Evolutionary conservation across 2,329 filamentous ascomycete species (phyloP).

Genomic region (Penicillium psychrosexuale): DNA sequence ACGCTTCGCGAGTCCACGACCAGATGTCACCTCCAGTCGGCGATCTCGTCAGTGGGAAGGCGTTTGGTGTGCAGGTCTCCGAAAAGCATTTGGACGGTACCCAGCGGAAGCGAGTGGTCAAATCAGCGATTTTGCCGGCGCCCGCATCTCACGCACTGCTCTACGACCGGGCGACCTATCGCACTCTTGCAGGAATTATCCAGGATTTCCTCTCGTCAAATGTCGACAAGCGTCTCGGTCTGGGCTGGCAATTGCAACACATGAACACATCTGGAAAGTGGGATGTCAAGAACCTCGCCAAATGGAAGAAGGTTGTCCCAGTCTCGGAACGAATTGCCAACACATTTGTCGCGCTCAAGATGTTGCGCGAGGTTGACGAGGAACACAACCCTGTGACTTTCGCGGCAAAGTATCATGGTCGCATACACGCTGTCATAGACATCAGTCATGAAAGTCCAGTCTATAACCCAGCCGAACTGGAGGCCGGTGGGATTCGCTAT

Average conservation of each 20-base stretch:
- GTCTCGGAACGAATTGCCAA: slow-evolving; percentile 75
- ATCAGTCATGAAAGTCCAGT: slow-evolving; percentile 89
- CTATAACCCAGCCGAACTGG: slow-evolving; percentile 73
- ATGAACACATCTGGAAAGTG: slow-evolving; percentile 89
- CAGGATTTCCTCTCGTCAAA: slow-evolving; percentile 74
- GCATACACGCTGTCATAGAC: slow-evolving; percentile 76
- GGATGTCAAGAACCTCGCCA: slow-evolving; percentile 94
- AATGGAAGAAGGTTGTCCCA: slow-evolving; percentile 78
- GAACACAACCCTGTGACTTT: slow-evolving; percentile 74
- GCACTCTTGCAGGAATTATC: slow-evolving; percentile 74
- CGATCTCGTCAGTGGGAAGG: slow-evolving; percentile 27
- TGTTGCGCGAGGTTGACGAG: slow-evolving; percentile 82
- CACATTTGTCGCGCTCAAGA: slow-evolving; percentile 88
- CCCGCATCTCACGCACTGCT: slow-evolving; percentile 82
- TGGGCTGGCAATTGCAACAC: slow-evolving; percentile 88
- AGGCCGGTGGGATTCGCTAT: slow-evolving; percentile 65
- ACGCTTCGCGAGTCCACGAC: slow-evolving; percentile 32
- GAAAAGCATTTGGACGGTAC: slow-evolving; percentile 18
- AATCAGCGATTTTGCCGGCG: slow-evolving; percentile 66
- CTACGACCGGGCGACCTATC: slow-evolving; percentile 72
- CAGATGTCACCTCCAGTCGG: slow-evolving; percentile 16
- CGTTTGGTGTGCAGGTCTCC: slow-evolving; percentile 24
- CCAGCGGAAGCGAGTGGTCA: slow-evolving; percentile 54
- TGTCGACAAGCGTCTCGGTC: slow-evolving; percentile 72
- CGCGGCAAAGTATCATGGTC: slow-evolving; percentile 61